Percentiles rank a stretch among this genome's conserved stretches.
Evolutionary conservation across 441 rosid species (phyloP).

Genomic region (Euphorbia celastroides): DNA sequence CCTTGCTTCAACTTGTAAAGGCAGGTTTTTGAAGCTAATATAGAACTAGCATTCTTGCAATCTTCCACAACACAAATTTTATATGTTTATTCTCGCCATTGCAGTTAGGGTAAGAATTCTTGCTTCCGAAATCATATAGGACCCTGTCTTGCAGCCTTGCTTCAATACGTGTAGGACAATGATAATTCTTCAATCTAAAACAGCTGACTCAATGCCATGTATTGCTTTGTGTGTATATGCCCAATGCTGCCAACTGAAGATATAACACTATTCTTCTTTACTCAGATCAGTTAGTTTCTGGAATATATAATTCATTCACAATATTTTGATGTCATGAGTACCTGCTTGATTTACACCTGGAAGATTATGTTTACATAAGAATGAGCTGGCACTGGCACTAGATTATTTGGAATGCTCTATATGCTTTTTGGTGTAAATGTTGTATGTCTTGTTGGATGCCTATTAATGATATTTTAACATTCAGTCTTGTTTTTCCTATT

Average conservation of each 20-base stretch:
- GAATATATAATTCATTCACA: background rate
- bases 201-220: background rate
- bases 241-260: background rate
- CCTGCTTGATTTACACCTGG: background rate
- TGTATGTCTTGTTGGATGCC: background rate
- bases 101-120: too few species aligned
- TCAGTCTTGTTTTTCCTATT: background rate
- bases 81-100: too few species aligned
- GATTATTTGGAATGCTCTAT: background rate
- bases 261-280: background rate
- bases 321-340: background rate
- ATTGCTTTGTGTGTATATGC: background rate
- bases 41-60: too few species aligned
- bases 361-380: background rate
- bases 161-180: background rate
- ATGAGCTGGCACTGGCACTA: background rate
- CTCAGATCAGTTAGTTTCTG: background rate
- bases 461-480: too few species aligned
- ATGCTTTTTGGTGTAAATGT: background rate
- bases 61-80: background rate
- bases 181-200: background rate
- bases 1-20: too few species aligned
- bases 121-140: too few species aligned
- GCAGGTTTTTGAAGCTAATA: too few species aligned
- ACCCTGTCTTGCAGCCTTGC: background rate